phyloP scores from a whole-genome alignment of 495 filamentous ascomycete genomes.

The Aspergillus taichungensis region DNA sequence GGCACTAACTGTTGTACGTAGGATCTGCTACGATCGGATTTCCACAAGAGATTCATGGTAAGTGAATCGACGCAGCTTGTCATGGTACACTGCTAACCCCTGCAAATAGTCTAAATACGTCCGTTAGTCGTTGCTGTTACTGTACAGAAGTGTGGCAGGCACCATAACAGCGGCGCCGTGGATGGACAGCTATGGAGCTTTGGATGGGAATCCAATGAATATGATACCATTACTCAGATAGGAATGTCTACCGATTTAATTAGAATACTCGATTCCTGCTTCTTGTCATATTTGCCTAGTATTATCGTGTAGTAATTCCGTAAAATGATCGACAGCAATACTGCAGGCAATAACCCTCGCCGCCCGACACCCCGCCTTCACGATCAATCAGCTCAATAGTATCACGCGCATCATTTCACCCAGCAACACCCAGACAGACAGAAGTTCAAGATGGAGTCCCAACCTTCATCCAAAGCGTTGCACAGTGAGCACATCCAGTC shows the following conservation, averaged over 20 bases:
- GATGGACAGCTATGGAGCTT: background rate
- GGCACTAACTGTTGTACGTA: conserved; percentile 25
- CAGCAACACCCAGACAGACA: background rate
- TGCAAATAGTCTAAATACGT: conserved; percentile 55
- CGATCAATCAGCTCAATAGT: background rate
- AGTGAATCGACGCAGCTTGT: conserved; percentile 16
- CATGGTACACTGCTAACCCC: conserved; percentile 20
- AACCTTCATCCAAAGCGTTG: conserved; percentile 28
- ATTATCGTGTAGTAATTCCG: background rate
- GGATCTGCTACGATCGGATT: conserved; percentile 91
- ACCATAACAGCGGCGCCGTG: no score
- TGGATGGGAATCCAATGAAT: no score
- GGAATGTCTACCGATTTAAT: background rate
- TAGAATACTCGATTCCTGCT: background rate
- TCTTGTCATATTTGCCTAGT: background rate
- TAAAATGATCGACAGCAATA: background rate
- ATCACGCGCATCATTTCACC: background rate
- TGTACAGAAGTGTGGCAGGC: no score
- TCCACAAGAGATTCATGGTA: conserved; percentile 97
- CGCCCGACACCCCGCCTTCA: conserved; percentile 5
- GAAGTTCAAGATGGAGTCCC: conserved; percentile 26
- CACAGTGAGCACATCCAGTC: conserved; percentile 20
- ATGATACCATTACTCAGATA: no score
- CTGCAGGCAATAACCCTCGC: conserved; percentile 11
- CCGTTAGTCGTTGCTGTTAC: conserved; percentile 30